Base-by-base conservation (phyloP, 495 filamentous ascomycete genomes). In the Aspergillus biplanus region DNA sequence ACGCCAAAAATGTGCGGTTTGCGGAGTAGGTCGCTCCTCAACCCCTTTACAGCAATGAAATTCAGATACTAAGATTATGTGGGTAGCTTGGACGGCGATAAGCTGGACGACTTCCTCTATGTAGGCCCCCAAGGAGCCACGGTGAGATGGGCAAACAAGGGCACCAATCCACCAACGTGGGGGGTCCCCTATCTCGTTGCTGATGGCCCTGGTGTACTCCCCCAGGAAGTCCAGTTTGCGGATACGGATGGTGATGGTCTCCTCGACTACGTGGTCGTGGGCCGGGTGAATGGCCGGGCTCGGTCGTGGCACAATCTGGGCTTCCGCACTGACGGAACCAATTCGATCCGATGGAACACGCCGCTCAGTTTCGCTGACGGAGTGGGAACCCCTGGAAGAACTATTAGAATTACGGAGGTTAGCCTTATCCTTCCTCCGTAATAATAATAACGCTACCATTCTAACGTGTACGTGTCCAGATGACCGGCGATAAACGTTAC, bases 321-420 rank as follows among this genome's bases (percentile, higher is more conserved):
- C 11, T 55, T 55, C 52, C 27, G 52, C 7, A 32, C 11, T 7
- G 27, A 33, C 9, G 52, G 52, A 27, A 27, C 21, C 21, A 27
- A 27, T 27, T 57, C 54, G 7, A 57, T 57, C 15, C 54, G 54
- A 12, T 57, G 54, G 54, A 44, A 57, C 15, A 57, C 33, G 37
- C 54, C 54, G 4, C 15, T 44, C 8, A 46, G 37, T 44, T 57
- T 57, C 3, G 54, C 54, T 8, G 54, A 57, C 31, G 54, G 54
- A 13, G 54, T 57, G 1, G 54, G 34, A 4, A 32, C 54, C 13
- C 54, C 54, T 42, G 54, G 54, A 9, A 35, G 54, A 18, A 57
- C 6, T 44, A 31, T 57, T n/a, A 57, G 35, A 44, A 16, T 57
- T 15, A 31, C 54, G 6, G 54, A 56, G 54, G 35, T 56, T n/a